Conservation (phyloP, 2,329 filamentous ascomycete species). For the Chaetothyriales sp. region DNA sequence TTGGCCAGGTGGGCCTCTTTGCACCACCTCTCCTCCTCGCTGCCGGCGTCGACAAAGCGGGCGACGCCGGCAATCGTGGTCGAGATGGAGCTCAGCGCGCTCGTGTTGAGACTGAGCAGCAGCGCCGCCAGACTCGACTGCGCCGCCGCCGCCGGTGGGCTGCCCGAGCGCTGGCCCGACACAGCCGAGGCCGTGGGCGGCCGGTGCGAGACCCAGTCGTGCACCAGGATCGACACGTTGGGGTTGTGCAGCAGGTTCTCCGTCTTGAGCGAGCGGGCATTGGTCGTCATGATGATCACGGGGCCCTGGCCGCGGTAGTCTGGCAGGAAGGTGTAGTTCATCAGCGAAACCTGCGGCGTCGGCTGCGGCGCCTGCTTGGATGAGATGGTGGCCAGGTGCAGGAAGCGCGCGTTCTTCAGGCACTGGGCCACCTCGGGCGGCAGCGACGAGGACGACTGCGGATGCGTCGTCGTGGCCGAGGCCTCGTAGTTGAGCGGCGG, state of each 20-base stretch:
- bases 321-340: slow-evolving; percentile 98
- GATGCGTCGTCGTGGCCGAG: slow-evolving; percentile 59
- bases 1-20: slow-evolving; percentile 75
- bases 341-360: slow-evolving; percentile 86
- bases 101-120: slow-evolving; percentile 81
- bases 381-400: slow-evolving; percentile 79
- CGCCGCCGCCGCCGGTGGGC: slow-evolving; percentile 47
- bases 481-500: slow-evolving; percentile 62
- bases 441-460: slow-evolving; percentile 53
- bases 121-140: slow-evolving; percentile 67
- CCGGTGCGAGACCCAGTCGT: slow-evolving; percentile 93
- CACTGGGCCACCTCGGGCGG: slow-evolving; percentile 80
- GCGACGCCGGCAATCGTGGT: slow-evolving; percentile 90
- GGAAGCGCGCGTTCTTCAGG: slow-evolving; percentile 87
- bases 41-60: slow-evolving; percentile 55
- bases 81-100: slow-evolving; percentile 73
- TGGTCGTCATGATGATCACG: slow-evolving; percentile 90
- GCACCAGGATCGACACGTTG: slow-evolving; percentile 82
- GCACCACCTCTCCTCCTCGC: slow-evolving; percentile 74
- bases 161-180: slow-evolving; percentile 43
- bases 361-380: slow-evolving; percentile 32
- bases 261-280: slow-evolving; percentile 56
- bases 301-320: slow-evolving; percentile 32
- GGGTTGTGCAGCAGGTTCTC: slow-evolving; percentile 73
- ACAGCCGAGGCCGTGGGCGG: slow-evolving; percentile 53